Percentiles rank a stretch among this genome's conserved stretches.
Evolutionary conservation across 23 red algal genomes (phyloP).

Genomic region (Gracilaria vermiculophylla): DNA sequence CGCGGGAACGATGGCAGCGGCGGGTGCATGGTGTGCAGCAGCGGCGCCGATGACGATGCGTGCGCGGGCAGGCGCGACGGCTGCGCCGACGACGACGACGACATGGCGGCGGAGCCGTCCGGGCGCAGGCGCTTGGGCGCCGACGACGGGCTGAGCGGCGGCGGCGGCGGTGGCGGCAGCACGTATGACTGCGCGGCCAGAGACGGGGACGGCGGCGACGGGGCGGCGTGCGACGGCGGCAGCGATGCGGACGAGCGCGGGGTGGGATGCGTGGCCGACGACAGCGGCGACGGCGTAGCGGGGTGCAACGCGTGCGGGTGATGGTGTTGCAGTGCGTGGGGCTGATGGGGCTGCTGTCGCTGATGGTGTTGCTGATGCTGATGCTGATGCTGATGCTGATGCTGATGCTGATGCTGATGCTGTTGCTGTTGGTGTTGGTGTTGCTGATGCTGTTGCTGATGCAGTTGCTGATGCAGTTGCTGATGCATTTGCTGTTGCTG

Average conservation of each 20-base stretch:
- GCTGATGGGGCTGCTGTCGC: neutral
- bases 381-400: too few relatives aligned
- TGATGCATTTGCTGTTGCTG: neutral
- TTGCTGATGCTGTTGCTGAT: neutral
- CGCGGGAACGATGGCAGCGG: constrained; percentile 34
- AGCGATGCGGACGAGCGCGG: neutral
- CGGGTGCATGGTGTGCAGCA: constrained; percentile 34
- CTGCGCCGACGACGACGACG: neutral
- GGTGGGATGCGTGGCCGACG: neutral
- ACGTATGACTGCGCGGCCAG: neutral
- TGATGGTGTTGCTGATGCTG: neutral
- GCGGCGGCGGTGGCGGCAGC: neutral
- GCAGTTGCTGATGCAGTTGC: neutral
- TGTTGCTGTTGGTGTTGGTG: too few relatives aligned
- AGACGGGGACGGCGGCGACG: neutral
- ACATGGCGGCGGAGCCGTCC: neutral
- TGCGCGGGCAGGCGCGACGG: neutral
- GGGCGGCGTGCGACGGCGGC: neutral
- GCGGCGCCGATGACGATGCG: neutral
- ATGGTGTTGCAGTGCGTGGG: neutral
- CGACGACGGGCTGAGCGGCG: neutral
- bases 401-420: too few relatives aligned
- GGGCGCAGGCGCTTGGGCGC: neutral
- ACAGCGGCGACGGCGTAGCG: neutral
- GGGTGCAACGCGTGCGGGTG: neutral